These are phyloP conservation scores for Potentilla sterilis DNA, from an alignment of 306 rosid genomes.

Conservation along the genomic window DNA sequence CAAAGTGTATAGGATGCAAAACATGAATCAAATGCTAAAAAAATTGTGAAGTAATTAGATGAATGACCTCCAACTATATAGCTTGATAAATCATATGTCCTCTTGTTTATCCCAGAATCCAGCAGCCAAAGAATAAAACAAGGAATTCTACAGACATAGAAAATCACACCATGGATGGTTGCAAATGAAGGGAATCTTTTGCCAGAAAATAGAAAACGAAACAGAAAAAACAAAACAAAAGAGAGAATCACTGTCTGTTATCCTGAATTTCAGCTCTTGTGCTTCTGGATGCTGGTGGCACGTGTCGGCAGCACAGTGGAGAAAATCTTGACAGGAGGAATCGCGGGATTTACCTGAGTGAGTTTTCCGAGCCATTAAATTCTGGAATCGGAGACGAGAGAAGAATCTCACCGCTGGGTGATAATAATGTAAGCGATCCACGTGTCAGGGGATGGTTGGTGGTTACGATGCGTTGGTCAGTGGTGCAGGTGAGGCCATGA, in stretches of 20 bases:
- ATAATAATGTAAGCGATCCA: not conserved
- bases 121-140: not conserved
- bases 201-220: not conserved
- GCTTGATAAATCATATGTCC: not conserved
- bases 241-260: slow-evolving; percentile 42
- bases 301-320: not conserved
- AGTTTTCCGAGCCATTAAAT: slow-evolving; percentile 13
- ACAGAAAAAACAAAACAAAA: slow-evolving; percentile 19
- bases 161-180: slow-evolving; percentile 28
- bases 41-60: not conserved
- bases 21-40: not conserved
- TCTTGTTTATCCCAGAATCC: not conserved
- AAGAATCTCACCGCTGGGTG: slow-evolving; percentile 32
- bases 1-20: too few relatives aligned
- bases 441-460: slow-evolving; percentile 27
- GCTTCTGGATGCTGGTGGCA: slow-evolving; percentile 26
- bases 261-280: slow-evolving; percentile 8
- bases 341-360: slow-evolving; percentile 10
- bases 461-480: not conserved
- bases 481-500: not conserved
- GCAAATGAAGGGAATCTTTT: slow-evolving; percentile 31
- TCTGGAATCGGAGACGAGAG: slow-evolving; percentile 32
- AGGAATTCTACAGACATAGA: not conserved
- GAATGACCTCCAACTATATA: not conserved
- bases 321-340: slow-evolving; percentile 35